Percentiles rank a stretch among this genome's conserved stretches.
Conservation (phyloP, 1,139 yeast genomes). For the Pichia sp. region DNA sequence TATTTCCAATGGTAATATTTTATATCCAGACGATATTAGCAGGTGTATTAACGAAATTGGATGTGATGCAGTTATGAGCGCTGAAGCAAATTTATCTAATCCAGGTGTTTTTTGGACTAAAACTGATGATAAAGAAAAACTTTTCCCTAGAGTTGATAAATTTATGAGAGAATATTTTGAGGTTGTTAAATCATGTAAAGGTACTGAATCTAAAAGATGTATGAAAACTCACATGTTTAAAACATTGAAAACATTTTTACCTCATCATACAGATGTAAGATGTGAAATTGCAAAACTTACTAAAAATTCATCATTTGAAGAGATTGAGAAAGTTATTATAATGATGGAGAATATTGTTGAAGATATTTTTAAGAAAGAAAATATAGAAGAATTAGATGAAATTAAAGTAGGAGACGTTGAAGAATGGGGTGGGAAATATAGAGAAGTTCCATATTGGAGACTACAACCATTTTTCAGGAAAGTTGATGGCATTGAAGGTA, state of each 20-base stretch:
- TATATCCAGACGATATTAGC: constrained; percentile 73
- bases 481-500: constrained; percentile 61
- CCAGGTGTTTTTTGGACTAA: constrained; percentile 82
- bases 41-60: constrained; percentile 57
- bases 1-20: constrained; percentile 87
- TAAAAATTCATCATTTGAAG: constrained; percentile 41
- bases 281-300: constrained; percentile 57
- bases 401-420: constrained; percentile 50
- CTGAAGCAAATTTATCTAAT: constrained; percentile 89
- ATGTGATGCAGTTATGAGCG: constrained; percentile 95
- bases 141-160: constrained; percentile 80
- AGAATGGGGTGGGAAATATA: constrained; percentile 77
- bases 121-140: constrained; percentile 50
- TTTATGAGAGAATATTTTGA: constrained; percentile 84
- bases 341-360: constrained; percentile 63
- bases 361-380: constrained; percentile 43
- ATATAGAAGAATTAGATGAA: constrained; percentile 44
- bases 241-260: constrained; percentile 70
- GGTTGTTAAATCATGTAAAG: constrained; percentile 59
- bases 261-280: constrained; percentile 70
- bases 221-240: constrained; percentile 94
- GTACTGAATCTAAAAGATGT: constrained; percentile 71
- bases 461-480: constrained; percentile 92
- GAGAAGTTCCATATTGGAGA: constrained; percentile 91
- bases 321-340: constrained; percentile 64